A percentile compares a stretch with the other conserved stretches of the same genome.
Conservation (phyloP, 1,284 basidiomycete genomes). For the Fomitopsis betulina region DNA sequence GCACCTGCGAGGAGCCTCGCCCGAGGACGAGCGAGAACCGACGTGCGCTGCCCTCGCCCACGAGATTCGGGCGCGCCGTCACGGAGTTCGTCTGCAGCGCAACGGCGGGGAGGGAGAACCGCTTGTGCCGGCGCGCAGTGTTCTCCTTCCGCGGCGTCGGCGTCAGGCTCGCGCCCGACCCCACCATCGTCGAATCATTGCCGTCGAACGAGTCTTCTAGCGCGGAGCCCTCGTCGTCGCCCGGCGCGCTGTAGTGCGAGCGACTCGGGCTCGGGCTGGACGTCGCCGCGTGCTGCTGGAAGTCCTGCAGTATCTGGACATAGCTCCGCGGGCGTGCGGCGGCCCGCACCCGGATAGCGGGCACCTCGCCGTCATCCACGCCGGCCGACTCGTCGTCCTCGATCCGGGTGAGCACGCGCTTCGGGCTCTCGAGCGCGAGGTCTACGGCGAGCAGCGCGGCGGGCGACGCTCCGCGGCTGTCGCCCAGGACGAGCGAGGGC, state of each 20-base stretch:
- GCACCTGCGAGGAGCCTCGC: constrained; percentile 10
- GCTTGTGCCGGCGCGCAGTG: constrained; percentile 56
- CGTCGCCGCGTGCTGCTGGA: constrained; percentile 32
- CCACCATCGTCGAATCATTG: constrained; percentile 4
- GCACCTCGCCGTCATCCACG: constrained; percentile 7
- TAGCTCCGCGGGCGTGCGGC: constrained; percentile 54
- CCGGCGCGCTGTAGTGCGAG: constrained; percentile 21
- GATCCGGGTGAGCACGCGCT: constrained; percentile 20
- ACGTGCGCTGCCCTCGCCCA: constrained; percentile 36
- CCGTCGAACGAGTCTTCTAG: constrained; percentile 17
- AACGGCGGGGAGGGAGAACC: constrained; percentile 70
- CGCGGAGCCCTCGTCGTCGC: constrained; percentile 17
- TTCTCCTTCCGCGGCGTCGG: constrained; percentile 41
- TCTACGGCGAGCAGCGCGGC: constrained; percentile 42
- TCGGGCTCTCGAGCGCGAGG: constrained; percentile 26
- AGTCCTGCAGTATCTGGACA: constrained; percentile 61
- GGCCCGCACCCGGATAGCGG: constrained; percentile 33
- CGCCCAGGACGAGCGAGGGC: constrained; percentile 46
- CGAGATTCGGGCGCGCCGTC: constrained; percentile 45
- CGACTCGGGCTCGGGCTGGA: constrained; percentile 22
- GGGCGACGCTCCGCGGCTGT: constrained; percentile 19
- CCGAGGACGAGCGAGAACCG: constrained; percentile 55
- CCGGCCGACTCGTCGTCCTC: constrained; percentile 16
- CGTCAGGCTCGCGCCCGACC: constrained; percentile 12
- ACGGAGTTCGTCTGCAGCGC: constrained; percentile 71